A percentile compares a stretch with the other conserved stretches of the same genome.
Conservation (phyloP, 352 stramenopile species). For the Phytophthora sansomeana region DNA sequence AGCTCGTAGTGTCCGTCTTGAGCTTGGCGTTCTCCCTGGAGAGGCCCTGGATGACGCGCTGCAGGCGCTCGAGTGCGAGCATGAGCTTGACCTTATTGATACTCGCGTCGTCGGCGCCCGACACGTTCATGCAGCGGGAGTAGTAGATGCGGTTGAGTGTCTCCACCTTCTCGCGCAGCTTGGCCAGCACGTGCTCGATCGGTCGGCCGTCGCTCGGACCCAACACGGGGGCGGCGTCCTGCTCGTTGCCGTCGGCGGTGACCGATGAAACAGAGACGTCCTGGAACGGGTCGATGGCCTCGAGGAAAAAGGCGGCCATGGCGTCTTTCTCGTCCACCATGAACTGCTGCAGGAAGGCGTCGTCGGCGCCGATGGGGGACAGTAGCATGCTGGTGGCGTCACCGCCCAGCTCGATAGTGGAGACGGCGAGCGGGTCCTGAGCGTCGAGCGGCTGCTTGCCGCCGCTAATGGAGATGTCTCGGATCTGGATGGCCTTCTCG, state of each 20-base stretch:
- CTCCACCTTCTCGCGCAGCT: slow-evolving; percentile 60
- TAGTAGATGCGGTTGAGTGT: slow-evolving; percentile 71
- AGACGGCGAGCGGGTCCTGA: slow-evolving; percentile 29
- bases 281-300: slow-evolving; percentile 70
- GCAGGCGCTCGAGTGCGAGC: slow-evolving; percentile 58
- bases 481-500: slow-evolving; percentile 53
- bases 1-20: slow-evolving; percentile 44
- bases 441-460: slow-evolving; percentile 19
- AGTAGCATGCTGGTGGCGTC: slow-evolving; percentile 67
- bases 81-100: slow-evolving; percentile 61
- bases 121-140: slow-evolving; percentile 57
- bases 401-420: slow-evolving; percentile 24
- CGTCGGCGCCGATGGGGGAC: slow-evolving; percentile 61
- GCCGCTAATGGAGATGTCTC: slow-evolving; percentile 50
- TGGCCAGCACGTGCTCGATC: slow-evolving; percentile 52
- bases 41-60: slow-evolving; percentile 57
- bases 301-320: slow-evolving; percentile 67
- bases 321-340: slow-evolving; percentile 68
- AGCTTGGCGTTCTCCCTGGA: slow-evolving; percentile 55
- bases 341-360: slow-evolving; percentile 51
- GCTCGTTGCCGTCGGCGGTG: slow-evolving; percentile 10
- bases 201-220: slow-evolving; percentile 24
- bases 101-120: slow-evolving; percentile 27
- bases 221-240: slow-evolving; percentile 7
- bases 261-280: slow-evolving; percentile 13